phyloP scores from a whole-genome alignment of 345 rosid species.

The Eucalyptus grandis region DNA sequence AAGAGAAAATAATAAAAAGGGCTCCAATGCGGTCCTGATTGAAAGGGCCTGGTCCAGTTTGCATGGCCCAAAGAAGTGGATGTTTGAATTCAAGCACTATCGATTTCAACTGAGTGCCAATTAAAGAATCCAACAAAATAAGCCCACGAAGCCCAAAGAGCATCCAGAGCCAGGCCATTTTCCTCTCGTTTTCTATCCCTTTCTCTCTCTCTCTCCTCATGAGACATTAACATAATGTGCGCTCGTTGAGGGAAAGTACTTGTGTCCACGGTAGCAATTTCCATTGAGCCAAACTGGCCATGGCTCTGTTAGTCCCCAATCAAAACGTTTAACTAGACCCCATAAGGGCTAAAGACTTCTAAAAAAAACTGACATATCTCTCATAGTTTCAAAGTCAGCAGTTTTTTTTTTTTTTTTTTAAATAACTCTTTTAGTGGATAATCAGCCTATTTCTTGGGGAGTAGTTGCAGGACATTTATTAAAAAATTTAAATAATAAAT shows the following conservation, averaged over 20 bases:
- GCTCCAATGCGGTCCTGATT: not conserved
- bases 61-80: not conserved
- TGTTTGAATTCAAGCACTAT: not conserved
- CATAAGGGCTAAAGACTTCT: not conserved
- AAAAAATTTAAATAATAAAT: no score
- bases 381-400: not conserved
- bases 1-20: not conserved
- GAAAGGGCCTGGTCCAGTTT: no score
- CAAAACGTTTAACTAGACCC: not conserved
- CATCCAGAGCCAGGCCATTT: rapidly evolving
- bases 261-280: not conserved
- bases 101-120: not conserved
- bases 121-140: no score
- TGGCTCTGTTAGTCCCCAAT: not conserved
- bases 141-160: not conserved
- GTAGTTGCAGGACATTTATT: not conserved
- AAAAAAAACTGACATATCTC: no score
- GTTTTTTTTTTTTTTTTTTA: no score
- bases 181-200: not conserved
- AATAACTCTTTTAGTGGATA: not conserved
- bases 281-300: not conserved
- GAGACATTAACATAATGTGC: not conserved
- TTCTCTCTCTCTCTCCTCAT: not conserved
- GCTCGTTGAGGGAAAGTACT: not conserved
- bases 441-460: rapidly evolving